Percentiles rank a stretch among this genome's conserved stretches.
Evolutionary conservation across 2,329 filamentous ascomycete species (phyloP).

Genomic region (Seiridium unicorne): DNA sequence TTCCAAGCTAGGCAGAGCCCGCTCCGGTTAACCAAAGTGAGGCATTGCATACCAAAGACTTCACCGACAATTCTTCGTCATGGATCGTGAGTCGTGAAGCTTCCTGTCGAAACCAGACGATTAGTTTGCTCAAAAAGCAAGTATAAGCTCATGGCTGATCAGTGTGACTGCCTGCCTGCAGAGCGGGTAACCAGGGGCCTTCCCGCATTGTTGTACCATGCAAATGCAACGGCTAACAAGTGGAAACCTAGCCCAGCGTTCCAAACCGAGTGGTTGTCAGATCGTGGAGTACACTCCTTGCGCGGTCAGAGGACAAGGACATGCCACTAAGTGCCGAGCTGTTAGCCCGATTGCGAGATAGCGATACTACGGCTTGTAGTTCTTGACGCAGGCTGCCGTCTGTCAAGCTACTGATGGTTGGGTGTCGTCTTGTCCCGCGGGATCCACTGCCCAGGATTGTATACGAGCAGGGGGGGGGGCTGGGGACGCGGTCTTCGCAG

Average conservation of each 20-base stretch:
- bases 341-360: background rate
- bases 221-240: conserved; percentile 21
- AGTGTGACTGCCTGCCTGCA: conserved; percentile 29
- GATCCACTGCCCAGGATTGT: too few species aligned
- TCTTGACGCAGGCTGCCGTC: background rate
- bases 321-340: conserved; percentile 7
- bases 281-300: conserved; percentile 31
- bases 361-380: background rate
- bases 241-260: conserved; percentile 21
- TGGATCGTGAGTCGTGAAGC: background rate
- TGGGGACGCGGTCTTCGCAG: too few species aligned
- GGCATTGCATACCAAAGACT: background rate
- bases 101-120: background rate
- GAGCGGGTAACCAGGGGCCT: conserved; percentile 39
- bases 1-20: too few species aligned
- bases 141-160: conserved; percentile 5
- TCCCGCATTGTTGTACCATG: conserved; percentile 28
- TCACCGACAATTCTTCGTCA: background rate
- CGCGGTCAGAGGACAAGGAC: conserved; percentile 11
- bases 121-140: background rate
- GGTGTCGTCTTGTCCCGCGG: background rate
- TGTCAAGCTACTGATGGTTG: background rate
- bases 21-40: background rate
- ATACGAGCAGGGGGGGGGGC: too few species aligned
- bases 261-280: conserved; percentile 18